Evolutionary conservation across 192 early-diverging fungal species (phyloP), one percentile per base, ranked within the genome.

Genomic region (Coemansia asiatica): DNA sequence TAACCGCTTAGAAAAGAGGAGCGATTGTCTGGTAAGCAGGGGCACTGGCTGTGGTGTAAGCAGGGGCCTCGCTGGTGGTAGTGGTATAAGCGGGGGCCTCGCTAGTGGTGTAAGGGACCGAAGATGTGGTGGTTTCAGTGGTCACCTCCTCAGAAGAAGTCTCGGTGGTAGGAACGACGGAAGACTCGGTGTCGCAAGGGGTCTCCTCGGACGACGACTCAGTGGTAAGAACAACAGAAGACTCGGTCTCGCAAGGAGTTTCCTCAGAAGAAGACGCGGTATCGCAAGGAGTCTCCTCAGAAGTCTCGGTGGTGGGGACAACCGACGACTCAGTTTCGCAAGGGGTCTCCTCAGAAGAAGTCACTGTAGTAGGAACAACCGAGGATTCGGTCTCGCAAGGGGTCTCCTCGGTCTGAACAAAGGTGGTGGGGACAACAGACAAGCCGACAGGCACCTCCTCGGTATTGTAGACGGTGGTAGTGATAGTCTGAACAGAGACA

Each of bases 1-100:
- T 22, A 26, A 36, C 40, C 22, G 22, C 56, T 78, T 78, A 78
- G 66, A 69, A 78, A 58, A 62, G 64, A n/a, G 70, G 38, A 49
- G 67, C 58, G 12, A 66, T 29, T 31, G 58, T 64, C 63, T 71
- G 59, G 62, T 77, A 71, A 58, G 46, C 60, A 44, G 57, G 28
- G 29, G 57, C 48, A 51, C 33, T 51, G 33, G 29, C 12, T 33
- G 68, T 55, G 28, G 61, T 62, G 59, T 64, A 68, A 15, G 56
- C 68, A 10, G 74, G 60, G 35, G 56, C 59, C 35, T 46, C 51
- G 18, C 40, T 48, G 57, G 57, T 59, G 15, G 21, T 21, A 25
- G 50, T 63, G 68, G 50, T 57, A 28, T 71, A 63, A 13, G 49
- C 61, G 6, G 68, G 61, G 10, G 57, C 12, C 60, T 47, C 61